Evolutionary conservation across 192 early-diverging fungal species (phyloP), one percentile per base, ranked within the genome.

Genomic region (Entrophospora sp.): DNA sequence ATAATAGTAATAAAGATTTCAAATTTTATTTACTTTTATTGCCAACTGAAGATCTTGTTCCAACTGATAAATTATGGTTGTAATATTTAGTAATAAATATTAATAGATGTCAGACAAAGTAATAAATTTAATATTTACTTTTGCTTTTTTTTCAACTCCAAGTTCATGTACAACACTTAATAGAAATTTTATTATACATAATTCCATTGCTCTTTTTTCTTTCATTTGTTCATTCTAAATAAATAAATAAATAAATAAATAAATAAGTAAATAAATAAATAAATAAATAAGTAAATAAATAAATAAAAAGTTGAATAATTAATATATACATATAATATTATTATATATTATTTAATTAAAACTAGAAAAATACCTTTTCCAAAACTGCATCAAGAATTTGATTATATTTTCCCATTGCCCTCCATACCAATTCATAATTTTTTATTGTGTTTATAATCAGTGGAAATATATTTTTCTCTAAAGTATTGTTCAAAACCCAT

Each of bases 401-500:
- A 5, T 55, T 48, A 5, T 28, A 42, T 48, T 38, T 64, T 0
- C 70, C 72, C 77, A 79, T 77, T 3, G 78, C 56, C 30, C 72
- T 70, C 83, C 83, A 84, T 8, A 80, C 69, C 60, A 68, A 73
- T 31, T 73, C 70, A 57, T 84, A 74, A 20, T 74, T 70, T 37
- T 75, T 70, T 10, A 81, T 61, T 25, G 77, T 67, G 55, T 82
- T 76, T n/a, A 84, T 68, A 18, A 82, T 70, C 40, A 73, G 69
- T 5, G 70, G 74, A 65, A 79, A 76, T 24, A 84, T 31, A 5
- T 69, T 40, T 37, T 68, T 68, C 35, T 84, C 80, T 14, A 73
- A 70, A 8, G 82, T 80, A 52, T 80, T 75, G 22, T 81, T 78
- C 34, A 84, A 53, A 16, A 79, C 70, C 82, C 82, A 84, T 24